Base-by-base conservation (phyloP, 208 protist genomes). In the Strigomonas culicis region DNA sequence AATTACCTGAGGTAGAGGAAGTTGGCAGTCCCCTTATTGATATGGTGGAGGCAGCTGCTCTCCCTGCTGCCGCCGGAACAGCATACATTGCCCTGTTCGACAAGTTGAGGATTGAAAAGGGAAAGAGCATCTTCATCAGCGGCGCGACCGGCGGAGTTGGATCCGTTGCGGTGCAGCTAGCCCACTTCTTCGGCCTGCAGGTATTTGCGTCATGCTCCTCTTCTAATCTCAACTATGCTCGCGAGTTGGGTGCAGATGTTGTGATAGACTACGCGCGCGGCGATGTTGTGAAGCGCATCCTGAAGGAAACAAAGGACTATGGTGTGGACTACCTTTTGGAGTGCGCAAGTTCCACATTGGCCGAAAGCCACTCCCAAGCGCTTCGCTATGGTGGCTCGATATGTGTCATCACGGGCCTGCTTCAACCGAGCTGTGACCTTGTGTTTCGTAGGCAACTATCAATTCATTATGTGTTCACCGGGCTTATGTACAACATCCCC, bases 261-360 rank as follows among this genome's bases (percentile, higher is more conserved):
- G 81, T 90, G 4, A 30, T 95, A 11, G 90, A 95, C 50, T 90
- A 92, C 67, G 88, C 79, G 4, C 61, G 43, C 4, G 44, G 28
- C 10, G 70, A 92, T 68, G 69, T 90, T 0, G 74, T 82, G 11
- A 74, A 74, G 43, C 72, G 79, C 21, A 75, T 89, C 43, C 68
- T 90, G 21, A 47, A 39, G 41, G 47, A 68, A 36, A 92, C 88
- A 41, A 55, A 80, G 4, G 74, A 74, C 43, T 70, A 80, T 57
- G 90, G 90, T n/a, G 86, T 93, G 13, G 90, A 95, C 63, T 95
- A 89, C 69, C 44, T 93, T 32, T 67, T 95, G 50, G 86, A 95
- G 60, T 71, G 68, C 34, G 77, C 76, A 0, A 58, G 66, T 24
- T 72, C 76, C 13, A 39, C 25, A n/a, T 58, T 82, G 32, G 68